phyloP scores from a whole-genome alignment of 75 land plant species.

The Pinus taeda region DNA sequence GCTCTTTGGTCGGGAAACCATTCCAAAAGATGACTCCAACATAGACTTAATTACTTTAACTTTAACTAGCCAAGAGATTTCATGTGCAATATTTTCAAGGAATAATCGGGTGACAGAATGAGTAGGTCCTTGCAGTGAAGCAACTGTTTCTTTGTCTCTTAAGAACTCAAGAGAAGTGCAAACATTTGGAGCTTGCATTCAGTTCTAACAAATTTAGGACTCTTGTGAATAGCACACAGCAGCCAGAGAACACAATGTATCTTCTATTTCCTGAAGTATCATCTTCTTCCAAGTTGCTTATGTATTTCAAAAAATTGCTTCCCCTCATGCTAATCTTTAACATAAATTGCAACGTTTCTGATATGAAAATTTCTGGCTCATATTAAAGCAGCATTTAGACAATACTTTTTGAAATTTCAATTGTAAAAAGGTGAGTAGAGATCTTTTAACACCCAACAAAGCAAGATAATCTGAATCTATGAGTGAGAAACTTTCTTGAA shows the following conservation, averaged over 20 bases:
- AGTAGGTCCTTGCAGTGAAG: not conserved
- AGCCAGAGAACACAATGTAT: not conserved
- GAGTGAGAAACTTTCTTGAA: too few relatives aligned
- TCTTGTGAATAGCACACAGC: not conserved
- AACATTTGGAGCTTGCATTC: not conserved
- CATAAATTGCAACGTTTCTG: too few relatives aligned
- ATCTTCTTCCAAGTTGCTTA: too few relatives aligned
- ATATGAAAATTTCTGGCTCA: too few relatives aligned
- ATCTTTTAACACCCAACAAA: too few relatives aligned
- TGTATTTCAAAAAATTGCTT: too few relatives aligned
- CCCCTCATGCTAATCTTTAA: too few relatives aligned
- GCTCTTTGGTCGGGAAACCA: not conserved
- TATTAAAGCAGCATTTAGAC: too few relatives aligned
- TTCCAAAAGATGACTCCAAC: not conserved
- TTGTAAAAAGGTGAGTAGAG: too few relatives aligned
- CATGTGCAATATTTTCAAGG: not conserved
- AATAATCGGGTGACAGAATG: constrained; percentile 1
- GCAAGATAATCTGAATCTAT: too few relatives aligned
- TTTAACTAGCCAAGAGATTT: not conserved
- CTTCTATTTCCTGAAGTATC: too few relatives aligned
- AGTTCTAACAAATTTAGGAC: not conserved
- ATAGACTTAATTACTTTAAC: not conserved
- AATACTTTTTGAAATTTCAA: too few relatives aligned
- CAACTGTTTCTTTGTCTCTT: not conserved
- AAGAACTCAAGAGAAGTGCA: not conserved